Base-by-base conservation (phyloP, 805 yeast genomes). In the Saccharomycopsis babjevae region DNA sequence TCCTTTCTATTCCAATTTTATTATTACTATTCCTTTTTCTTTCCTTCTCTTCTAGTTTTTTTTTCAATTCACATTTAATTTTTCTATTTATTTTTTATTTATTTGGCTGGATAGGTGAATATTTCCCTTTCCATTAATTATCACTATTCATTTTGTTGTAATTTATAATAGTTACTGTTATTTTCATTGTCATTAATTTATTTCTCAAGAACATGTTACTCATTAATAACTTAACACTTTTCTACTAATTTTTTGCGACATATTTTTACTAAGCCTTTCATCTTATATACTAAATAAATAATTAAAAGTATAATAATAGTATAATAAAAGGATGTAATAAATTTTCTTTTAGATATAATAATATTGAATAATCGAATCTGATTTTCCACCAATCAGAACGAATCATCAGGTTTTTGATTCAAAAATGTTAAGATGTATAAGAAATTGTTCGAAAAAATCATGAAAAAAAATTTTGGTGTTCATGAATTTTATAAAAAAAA, bases 191-290 rank as follows among this genome's bases (percentile, higher is more conserved):
- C 52, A 46, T 46, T 46, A 46, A 46, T 46, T 46, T 46, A 46
- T 46, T 46, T 46, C 52, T 46, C 25, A 46, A 46, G 52, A 46
- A 46, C 52, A 46, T 46, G 28, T 46, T 46, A 46, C 52, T 46
- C 28, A n/a, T 40, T 18, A 40, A n/a, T 40, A n/a, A 40, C 46
- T 40, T 40, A 20, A 40, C 22, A 40, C 11, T n/a, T 40, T 40
- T 18, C 20, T 42, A 18, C 18, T 7, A 42, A 18, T 18, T 42
- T 46, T 22, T 46, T 18, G 22, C 32, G 52, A 46, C 28, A 25
- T 22, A 3, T 46, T 46, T 46, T 43, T 22, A 10, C 11, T 13
- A 28, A 46, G 22, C 52, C 22, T 46, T 46, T 25, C 28, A 46
- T 46, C 32, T 22, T 46, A 46, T 46, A 18, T 46, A 46, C 13